Conservation (phyloP, 495 filamentous ascomycete genomes). For the Trichodelitschia bisporula region DNA sequence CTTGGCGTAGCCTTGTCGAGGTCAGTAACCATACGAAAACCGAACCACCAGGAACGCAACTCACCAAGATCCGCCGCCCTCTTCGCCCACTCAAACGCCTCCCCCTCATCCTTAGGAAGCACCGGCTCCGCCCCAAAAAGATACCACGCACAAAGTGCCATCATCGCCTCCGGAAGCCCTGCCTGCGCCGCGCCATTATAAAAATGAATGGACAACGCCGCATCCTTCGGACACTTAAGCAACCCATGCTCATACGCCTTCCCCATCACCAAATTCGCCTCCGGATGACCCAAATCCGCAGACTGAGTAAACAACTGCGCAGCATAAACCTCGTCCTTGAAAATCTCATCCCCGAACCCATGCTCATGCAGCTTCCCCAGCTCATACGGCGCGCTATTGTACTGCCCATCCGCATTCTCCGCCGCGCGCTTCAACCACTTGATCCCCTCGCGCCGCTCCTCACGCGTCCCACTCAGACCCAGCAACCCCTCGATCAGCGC, state of each 20-base stretch:
- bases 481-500: constrained; percentile 78
- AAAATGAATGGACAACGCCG: constrained; percentile 87
- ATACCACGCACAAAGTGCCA: constrained; percentile 97
- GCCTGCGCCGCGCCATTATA: constrained; percentile 78
- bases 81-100: constrained; percentile 90
- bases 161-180: constrained; percentile 79
- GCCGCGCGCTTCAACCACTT: constrained; percentile 92
- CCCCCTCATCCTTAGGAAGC: constrained; percentile 79
- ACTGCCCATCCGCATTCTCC: constrained; percentile 70
- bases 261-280: constrained; percentile 71
- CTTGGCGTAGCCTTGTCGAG: constrained; percentile 55
- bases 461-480: constrained; percentile 57
- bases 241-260: constrained; percentile 91
- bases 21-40: neutral
- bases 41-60: constrained; percentile 9
- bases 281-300: constrained; percentile 69
- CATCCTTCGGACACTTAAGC: constrained; percentile 67
- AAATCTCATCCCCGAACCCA: constrained; percentile 79
- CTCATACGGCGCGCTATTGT: constrained; percentile 82
- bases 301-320: constrained; percentile 88
- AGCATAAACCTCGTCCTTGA: constrained; percentile 70
- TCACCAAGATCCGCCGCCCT: constrained; percentile 65
- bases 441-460: constrained; percentile 48
- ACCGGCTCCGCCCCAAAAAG: constrained; percentile 86
- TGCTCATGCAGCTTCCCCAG: constrained; percentile 68